Evolutionary conservation across 306 rosid species (phyloP).

Genomic region (Mucuna pruriens): DNA sequence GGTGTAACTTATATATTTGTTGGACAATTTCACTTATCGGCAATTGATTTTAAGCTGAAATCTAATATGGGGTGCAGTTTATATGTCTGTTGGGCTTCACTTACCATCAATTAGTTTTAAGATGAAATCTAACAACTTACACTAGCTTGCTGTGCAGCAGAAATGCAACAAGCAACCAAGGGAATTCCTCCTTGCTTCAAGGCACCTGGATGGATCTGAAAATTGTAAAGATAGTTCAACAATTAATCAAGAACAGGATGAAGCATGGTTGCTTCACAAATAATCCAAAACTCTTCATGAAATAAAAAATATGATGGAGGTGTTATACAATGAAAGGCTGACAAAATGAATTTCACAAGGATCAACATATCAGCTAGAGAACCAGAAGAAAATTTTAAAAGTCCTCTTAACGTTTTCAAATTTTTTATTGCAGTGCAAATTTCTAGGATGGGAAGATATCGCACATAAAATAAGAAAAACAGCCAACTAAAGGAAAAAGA

Average conservation of each 20-base stretch:
- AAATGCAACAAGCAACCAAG: slow-evolving; percentile 83
- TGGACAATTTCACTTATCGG: no score
- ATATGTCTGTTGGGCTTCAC: no score
- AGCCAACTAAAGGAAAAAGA: background rate
- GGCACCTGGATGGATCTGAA: slow-evolving; percentile 96
- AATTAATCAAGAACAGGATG: background rate
- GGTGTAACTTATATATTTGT: no score
- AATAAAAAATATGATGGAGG: background rate
- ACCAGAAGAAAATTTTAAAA: background rate
- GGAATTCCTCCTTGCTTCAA: slow-evolving; percentile 86
- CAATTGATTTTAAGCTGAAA: no score
- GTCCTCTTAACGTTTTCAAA: background rate
- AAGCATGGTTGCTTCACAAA: slow-evolving; percentile 10
- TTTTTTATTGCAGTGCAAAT: background rate
- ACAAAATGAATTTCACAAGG: background rate
- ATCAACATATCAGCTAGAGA: background rate
- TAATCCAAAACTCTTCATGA: background rate
- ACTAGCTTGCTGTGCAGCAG: slow-evolving; percentile 90
- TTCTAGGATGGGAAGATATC: background rate
- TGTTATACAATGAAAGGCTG: background rate
- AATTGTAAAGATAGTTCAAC: slow-evolving; percentile 37
- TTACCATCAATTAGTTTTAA: no score
- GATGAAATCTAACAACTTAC: no score
- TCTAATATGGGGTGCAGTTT: no score
- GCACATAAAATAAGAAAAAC: background rate